phyloP scores from a whole-genome alignment of 129 eudicot genomes.

The Arctium minus region DNA sequence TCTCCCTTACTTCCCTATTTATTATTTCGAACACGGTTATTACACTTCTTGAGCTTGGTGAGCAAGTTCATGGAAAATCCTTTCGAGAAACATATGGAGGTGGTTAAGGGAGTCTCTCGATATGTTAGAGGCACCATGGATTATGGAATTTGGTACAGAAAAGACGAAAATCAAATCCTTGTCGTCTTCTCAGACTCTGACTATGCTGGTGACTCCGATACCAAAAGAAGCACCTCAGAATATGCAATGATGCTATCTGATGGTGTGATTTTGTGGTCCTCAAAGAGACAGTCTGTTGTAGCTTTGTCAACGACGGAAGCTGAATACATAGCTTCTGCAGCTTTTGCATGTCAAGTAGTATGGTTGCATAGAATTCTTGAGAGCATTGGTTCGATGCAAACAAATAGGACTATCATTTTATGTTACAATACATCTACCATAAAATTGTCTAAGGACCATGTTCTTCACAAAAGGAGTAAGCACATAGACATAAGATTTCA shows the following conservation, averaged over 20 bases:
- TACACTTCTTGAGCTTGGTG: neutral
- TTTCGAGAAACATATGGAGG: neutral
- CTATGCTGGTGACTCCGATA: neutral
- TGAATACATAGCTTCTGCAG: neutral
- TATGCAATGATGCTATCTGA: neutral
- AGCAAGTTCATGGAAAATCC: slow-evolving; percentile 1
- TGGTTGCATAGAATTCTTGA: neutral
- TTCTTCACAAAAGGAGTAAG: neutral
- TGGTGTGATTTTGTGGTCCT: neutral
- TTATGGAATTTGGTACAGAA: neutral
- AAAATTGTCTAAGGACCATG: neutral
- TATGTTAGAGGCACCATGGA: slow-evolving; percentile 8
- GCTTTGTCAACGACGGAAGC: neutral
- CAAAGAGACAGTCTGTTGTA: neutral
- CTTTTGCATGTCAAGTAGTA: neutral
- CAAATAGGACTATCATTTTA: neutral
- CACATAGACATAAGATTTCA: neutral
- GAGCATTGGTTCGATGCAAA: neutral
- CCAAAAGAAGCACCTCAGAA: neutral
- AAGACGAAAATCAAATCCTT: neutral
- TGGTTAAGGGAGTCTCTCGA: neutral
- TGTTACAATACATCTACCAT: neutral
- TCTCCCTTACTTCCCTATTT: too few species aligned
- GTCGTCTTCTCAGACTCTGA: neutral
- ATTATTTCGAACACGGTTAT: too few species aligned